phyloP scores from a whole-genome alignment of 352 stramenopile genomes.

The Globisporangium abappressorium region DNA sequence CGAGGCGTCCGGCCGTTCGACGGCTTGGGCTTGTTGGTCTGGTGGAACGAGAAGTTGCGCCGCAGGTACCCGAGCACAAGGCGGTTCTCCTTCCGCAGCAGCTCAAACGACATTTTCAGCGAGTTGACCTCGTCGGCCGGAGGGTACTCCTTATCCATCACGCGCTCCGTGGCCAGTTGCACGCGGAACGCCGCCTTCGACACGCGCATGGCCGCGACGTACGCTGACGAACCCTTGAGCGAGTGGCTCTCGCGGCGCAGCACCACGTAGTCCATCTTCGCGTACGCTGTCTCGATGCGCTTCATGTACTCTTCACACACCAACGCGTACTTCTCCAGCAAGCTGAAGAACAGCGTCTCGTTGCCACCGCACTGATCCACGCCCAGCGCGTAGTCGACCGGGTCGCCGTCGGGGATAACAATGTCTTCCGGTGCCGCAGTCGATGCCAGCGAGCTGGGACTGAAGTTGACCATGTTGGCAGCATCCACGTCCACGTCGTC shows the following conservation, averaged over 20 bases:
- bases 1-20: slow-evolving; percentile 27
- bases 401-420: slow-evolving; percentile 71
- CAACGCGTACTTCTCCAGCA: slow-evolving; percentile 77
- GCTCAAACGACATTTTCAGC: slow-evolving; percentile 46
- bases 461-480: slow-evolving; percentile 27
- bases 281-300: slow-evolving; percentile 66
- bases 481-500: slow-evolving; percentile 18
- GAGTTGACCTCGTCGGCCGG: slow-evolving; percentile 29
- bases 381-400: slow-evolving; percentile 74
- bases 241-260: slow-evolving; percentile 78
- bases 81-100: slow-evolving; percentile 74
- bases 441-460: slow-evolving; percentile 41
- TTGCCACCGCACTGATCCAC: slow-evolving; percentile 82
- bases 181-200: slow-evolving; percentile 81
- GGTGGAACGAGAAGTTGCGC: slow-evolving; percentile 81
- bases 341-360: slow-evolving; percentile 77
- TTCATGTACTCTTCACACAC: slow-evolving; percentile 76
- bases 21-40: slow-evolving; percentile 25
- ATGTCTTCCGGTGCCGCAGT: slow-evolving; percentile 62
- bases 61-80: slow-evolving; percentile 74
- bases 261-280: slow-evolving; percentile 49
- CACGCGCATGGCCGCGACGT: slow-evolving; percentile 78
- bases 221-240: slow-evolving; percentile 85
- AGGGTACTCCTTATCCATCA: slow-evolving; percentile 56
- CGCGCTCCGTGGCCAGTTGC: slow-evolving; percentile 67